Evolutionary conservation across 1,284 basidiomycete species (phyloP).

Genomic region (Somion occarium): DNA sequence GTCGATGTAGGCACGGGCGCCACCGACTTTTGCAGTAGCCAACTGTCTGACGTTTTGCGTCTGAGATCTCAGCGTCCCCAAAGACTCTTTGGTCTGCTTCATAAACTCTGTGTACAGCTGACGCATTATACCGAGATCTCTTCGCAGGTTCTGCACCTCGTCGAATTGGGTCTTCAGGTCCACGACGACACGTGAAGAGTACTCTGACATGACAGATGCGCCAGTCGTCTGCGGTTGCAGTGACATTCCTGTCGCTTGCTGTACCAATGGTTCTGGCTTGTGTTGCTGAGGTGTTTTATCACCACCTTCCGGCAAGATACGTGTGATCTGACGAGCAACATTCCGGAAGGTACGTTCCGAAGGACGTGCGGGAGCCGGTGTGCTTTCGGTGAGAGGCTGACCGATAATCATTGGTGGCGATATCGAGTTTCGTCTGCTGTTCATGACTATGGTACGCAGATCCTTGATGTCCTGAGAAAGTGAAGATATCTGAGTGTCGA

Average conservation of each 20-base stretch:
- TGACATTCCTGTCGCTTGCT: slow-evolving; percentile 63
- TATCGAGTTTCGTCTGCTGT: slow-evolving; percentile 42
- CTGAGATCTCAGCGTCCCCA: slow-evolving; percentile 75
- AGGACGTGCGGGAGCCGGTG: slow-evolving; percentile 54
- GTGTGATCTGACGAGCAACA: slow-evolving; percentile 66
- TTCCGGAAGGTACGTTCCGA: slow-evolving; percentile 68
- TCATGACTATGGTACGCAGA: slow-evolving; percentile 64
- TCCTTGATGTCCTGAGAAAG: slow-evolving; percentile 94
- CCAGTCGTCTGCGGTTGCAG: slow-evolving; percentile 73
- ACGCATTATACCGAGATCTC: slow-evolving; percentile 90
- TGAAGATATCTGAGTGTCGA: slow-evolving; percentile 83
- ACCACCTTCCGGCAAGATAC: slow-evolving; percentile 43
- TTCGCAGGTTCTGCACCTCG: slow-evolving; percentile 88
- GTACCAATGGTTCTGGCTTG: slow-evolving; percentile 31
- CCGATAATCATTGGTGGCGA: slow-evolving; percentile 39
- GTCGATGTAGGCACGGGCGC: slow-evolving; percentile 86
- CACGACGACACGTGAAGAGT: slow-evolving; percentile 64
- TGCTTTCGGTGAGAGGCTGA: slow-evolving; percentile 56
- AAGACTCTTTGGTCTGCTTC: slow-evolving; percentile 83
- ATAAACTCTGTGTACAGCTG: slow-evolving; percentile 95
- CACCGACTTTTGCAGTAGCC: slow-evolving; percentile 79
- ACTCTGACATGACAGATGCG: slow-evolving; percentile 65
- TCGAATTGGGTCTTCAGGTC: slow-evolving; percentile 92
- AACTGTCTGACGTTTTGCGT: slow-evolving; percentile 85
- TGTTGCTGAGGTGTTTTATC: slow-evolving; percentile 26